Base-by-base conservation (phyloP, 2,329 filamentous ascomycete genomes). In the Monilinia aucupariae region DNA sequence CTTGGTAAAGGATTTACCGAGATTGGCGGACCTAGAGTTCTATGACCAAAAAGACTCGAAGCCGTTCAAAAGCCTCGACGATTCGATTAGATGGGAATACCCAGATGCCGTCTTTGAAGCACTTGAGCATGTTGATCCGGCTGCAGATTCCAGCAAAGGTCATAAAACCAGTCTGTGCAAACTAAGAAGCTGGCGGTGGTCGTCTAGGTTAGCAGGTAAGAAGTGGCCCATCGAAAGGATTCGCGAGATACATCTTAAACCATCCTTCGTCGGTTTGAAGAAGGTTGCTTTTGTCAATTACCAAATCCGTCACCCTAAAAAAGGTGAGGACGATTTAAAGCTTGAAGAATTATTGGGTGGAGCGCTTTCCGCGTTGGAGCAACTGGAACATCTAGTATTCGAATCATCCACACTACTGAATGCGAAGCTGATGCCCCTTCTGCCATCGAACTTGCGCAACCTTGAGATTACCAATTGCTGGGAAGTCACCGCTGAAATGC, bases 381-480 rank as follows among this genome's bases (percentile, higher is more conserved):
- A 81, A 1, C 78, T 97, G 8, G 81, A 81, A 61, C 82, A 86
- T 61, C 77, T 97, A 13, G 79, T 86, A 1, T 86, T 97, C 67
- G 85, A 92, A 71, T 88, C 87, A 9, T 96, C 88, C 50, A 87
- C 86, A 3, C 79, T 90, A 41, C 81, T 91, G 64, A 89, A 89
- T 70, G 82, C 85, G 9, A 78, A 80, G 10, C 79, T 96, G 22
- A 77, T 96, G n/a, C 80, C 83, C 1, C 78, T 84, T 4, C 76
- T 97, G 8, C 91, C 92, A 0, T 79, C 77, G 13, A 81, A 78
- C 4, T 79, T 97, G 25, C 77, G 81, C 52, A 83, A 84, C 52
- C 79, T 97, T 4, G 88, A 88, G 67, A 78, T 97, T 20, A 84
- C 86, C 67, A 93, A 94, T 69, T 97, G 92, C 71, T 87, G 87